Evolutionary conservation across 2,329 filamentous ascomycete genomes (phyloP).

Genomic region (Aureobasidium sp.): DNA sequence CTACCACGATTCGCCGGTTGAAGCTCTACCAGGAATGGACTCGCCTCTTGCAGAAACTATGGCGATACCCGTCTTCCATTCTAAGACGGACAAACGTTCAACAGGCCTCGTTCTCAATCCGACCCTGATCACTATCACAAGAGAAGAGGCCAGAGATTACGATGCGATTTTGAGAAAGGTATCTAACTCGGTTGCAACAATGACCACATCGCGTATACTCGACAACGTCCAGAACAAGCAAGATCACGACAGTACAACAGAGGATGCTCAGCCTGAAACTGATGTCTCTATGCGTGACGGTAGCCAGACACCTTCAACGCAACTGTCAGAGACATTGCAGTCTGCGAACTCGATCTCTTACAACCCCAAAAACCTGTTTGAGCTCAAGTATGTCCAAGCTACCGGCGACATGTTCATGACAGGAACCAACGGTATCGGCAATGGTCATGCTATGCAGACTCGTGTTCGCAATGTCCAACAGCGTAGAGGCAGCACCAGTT

Average conservation of each 20-base stretch:
- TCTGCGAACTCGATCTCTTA: conserved; percentile 54
- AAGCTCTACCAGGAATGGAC: conserved; percentile 48
- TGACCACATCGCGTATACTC: conserved; percentile 49
- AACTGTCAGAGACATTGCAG: conserved; percentile 48
- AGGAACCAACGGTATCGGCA: conserved; percentile 50
- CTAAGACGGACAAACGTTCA: conserved; percentile 42
- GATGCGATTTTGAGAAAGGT: conserved; percentile 75
- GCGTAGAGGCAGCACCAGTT: conserved; percentile 20
- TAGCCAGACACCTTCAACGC: conserved; percentile 10
- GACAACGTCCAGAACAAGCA: conserved; percentile 47
- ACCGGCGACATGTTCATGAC: conserved; percentile 42
- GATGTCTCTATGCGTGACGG: conserved; percentile 55
- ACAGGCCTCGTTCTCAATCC: conserved; percentile 23
- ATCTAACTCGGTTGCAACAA: conserved; percentile 64
- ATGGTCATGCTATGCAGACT: conserved; percentile 22
- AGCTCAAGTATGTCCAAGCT: conserved; percentile 58
- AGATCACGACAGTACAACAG: conserved; percentile 27
- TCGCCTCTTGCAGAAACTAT: conserved; percentile 58
- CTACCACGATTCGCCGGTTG: conserved; percentile 26
- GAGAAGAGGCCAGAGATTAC: conserved; percentile 62
- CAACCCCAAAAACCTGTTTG: conserved; percentile 65
- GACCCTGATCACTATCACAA: conserved; percentile 66
- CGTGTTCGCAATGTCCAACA: conserved; percentile 24
- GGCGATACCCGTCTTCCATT: conserved; percentile 64
- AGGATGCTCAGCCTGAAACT: conserved; percentile 51